A percentile compares a stretch with the other conserved stretches of the same genome.
These are phyloP conservation scores for Arachis stenosperma DNA, from an alignment of 306 rosid species.

Conservation along the genomic window DNA sequence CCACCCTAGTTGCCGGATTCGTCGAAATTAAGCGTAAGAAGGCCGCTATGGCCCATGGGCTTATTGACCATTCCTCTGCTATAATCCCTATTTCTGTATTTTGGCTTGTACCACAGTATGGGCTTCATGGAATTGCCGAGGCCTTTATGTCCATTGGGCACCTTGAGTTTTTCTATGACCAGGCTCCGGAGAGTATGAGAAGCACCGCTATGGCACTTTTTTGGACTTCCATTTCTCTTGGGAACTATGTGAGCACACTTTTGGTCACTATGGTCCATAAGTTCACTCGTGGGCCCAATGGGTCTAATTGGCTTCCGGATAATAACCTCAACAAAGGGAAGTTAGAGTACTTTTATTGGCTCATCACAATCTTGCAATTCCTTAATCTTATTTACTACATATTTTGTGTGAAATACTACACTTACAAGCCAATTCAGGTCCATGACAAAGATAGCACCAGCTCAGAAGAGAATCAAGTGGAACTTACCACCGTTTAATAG, in stretches of 20 bases:
- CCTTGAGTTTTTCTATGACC: conserved; percentile 89
- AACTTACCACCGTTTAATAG: conserved; percentile 43
- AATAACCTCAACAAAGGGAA: conserved; percentile 69
- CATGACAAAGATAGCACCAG: conserved; percentile 40
- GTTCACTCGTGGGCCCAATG: conserved; percentile 60
- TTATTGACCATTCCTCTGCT: conserved; percentile 45
- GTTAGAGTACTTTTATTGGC: conserved; percentile 86
- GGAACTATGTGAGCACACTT: conserved; percentile 74
- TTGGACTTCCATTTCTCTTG: conserved; percentile 73
- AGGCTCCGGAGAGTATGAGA: conserved; percentile 94
- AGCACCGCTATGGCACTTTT: conserved; percentile 84
- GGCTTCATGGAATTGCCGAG: conserved; percentile 93
- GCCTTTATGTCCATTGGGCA: conserved; percentile 97
- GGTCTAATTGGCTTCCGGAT: conserved; percentile 88
- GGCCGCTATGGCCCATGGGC: conserved; percentile 55
- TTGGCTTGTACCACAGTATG: conserved; percentile 88
- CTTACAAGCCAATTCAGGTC: conserved; percentile 70
- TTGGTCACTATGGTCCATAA: conserved; percentile 74
- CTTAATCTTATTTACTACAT: conserved; percentile 67
- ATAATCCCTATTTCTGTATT: conserved; percentile 78
- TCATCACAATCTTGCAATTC: conserved; percentile 65
- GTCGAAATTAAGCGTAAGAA: conserved; percentile 68
- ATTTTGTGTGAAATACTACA: conserved; percentile 65
- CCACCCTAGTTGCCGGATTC: conserved; percentile 83
- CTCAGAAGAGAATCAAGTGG: conserved; percentile 54